Evolutionary conservation across 495 filamentous ascomycete species (phyloP), one percentile per base, ranked within the genome.

Genomic region (Glarea lozoyensis): DNA sequence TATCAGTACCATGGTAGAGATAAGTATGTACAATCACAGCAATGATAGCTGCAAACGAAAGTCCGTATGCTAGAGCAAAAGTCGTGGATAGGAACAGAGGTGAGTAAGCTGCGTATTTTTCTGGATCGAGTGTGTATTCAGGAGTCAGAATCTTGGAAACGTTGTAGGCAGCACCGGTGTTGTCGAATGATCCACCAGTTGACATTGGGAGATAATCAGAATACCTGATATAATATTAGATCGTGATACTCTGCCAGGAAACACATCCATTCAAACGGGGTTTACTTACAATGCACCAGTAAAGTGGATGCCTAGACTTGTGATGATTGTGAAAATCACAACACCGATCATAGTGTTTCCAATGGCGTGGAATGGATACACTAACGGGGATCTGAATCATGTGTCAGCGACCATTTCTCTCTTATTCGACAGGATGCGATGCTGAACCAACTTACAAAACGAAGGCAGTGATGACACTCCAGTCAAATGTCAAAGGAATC

Each of bases 31-130:
- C 69, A 32, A 84, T 64, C 23, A 84, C 70, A 0, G 78, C 73
- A 0, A 75, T 67, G 20, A 84, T 70, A 21, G 81, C 73, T 4
- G 82, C 82, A 52, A 86, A 86, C 0, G 78, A 79, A 2, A 85
- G 60, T 0, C 81, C 81, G 43, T 84, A 86, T 0, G 72, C 68
- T 31, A 81, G 57, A 34, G 75, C 69, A 49, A 79, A 82, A 0
- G 73, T 73, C 20, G 76, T 76, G 56, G 73, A 76, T 9, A 82
- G 60, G 46, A 76, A 82, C 15, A 78, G 61, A 0, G 77, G 78
- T 9, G 76, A 81, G 55, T 82, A 81, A 2, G 59, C 56, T 39
- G 75, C 61, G 54, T 81, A 81, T 3, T 66, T 68, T 40, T 56
- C 60, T 42, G 65, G 61, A 33, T 77, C 59, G 32, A 81, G 61